Conservation (phyloP, 2,329 filamentous ascomycete species). For the Arthrobotrys megalospora region DNA sequence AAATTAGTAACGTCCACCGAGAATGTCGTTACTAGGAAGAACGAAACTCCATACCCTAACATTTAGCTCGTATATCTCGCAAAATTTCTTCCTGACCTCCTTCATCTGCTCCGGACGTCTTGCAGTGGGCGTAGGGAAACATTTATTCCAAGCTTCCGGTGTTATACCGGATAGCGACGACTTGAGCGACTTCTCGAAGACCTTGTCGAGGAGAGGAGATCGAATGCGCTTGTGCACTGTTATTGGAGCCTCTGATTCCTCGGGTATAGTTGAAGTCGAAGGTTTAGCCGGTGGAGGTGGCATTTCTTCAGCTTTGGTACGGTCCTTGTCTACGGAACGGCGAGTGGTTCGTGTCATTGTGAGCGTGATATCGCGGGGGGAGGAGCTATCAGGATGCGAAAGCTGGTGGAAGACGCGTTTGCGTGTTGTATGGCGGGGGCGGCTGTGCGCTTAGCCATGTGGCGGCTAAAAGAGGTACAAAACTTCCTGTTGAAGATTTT, state of each 20-base stretch:
- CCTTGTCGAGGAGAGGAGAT: conserved; percentile 50
- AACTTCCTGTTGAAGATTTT: conserved; percentile 11
- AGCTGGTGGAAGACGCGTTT: conserved; percentile 51
- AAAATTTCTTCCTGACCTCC: conserved; percentile 45
- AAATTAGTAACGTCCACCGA: neutral
- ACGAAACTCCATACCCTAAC: conserved; percentile 40
- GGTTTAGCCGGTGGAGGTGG: conserved; percentile 10
- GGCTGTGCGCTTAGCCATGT: conserved; percentile 25
- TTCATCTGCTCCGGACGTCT: conserved; percentile 50
- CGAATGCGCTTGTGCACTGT: conserved; percentile 53
- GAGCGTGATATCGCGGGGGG: neutral
- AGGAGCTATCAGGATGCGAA: neutral
- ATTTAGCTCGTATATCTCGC: conserved; percentile 54
- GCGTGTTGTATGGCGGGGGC: conserved; percentile 25
- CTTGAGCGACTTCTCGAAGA: conserved; percentile 54
- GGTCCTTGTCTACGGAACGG: conserved; percentile 36
- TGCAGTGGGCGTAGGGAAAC: conserved; percentile 45
- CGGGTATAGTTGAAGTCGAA: neutral
- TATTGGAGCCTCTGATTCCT: conserved; percentile 30
- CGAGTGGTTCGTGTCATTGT: conserved; percentile 52
- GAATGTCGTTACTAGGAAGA: neutral
- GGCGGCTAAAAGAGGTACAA: conserved; percentile 23
- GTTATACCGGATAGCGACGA: conserved; percentile 50
- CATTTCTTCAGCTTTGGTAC: conserved; percentile 44
- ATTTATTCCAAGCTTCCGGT: conserved; percentile 55